Base-by-base conservation (phyloP, 2,329 filamentous ascomycete genomes). In the Harringtonia lauricola region DNA sequence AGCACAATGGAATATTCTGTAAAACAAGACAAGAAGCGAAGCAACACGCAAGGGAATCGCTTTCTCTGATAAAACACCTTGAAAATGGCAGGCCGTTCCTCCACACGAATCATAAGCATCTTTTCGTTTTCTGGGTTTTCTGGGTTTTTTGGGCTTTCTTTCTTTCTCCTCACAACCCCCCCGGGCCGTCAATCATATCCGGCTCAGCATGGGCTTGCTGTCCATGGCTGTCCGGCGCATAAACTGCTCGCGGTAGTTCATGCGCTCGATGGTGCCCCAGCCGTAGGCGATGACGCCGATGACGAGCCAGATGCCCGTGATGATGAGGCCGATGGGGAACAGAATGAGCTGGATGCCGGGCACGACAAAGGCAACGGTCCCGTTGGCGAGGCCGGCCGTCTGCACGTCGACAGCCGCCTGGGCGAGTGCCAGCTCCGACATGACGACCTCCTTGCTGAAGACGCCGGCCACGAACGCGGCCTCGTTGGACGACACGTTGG, bases 381-480 rank as follows among this genome's bases (percentile, higher is more conserved):
- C 68, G 53, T 74, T 72, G 40, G 55, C 54, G 21, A 79, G 61
- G 4, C 58, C 61, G 1, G 56, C 59, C 1, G 70, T 58, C 18
- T 71, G 63, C 4, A 66, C 58, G 46, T 72, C 61, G 17, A 77
- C 72, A 29, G 71, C 69, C 17, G 66, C 59, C 48, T 70, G 62
- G 21, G 75, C 75, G 39, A 63, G 52, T 36, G 63, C 58, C 31
- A 71, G 65, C 41, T 67, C 62, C 46, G 74, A 79, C 54, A 71
- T 59, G 54, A 76, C 59, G 14, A 74, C 64, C 44, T 73, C 64
- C 40, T 71, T 62, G 43, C 81, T 74, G 61, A 87, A 87, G 53
- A 83, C 72, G 41, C 83, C 83, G 14, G 73, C 74, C 33, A 86
- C 72, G 52, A 87, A 88, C 8, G 75, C 72, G 15, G 83, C 81